phyloP scores from a whole-genome alignment of 2,329 filamentous ascomycete species.

The Alternaria incomplexa region DNA sequence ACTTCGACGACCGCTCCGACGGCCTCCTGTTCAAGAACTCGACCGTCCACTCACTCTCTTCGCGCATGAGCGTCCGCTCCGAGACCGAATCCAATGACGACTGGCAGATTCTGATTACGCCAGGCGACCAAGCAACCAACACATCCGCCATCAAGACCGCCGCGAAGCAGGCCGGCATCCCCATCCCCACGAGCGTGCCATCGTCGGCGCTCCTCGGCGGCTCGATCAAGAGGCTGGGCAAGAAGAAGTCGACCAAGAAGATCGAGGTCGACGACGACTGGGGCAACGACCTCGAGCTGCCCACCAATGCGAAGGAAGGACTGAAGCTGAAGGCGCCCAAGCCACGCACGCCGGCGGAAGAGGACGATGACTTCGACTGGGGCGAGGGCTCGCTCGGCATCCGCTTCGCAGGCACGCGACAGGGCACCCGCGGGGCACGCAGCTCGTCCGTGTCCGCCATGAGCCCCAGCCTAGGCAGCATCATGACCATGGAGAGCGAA shows the following conservation, averaged over 20 bases:
- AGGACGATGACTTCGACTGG: slow-evolving; percentile 89
- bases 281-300: slow-evolving; percentile 58
- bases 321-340: slow-evolving; percentile 52
- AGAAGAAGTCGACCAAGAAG: slow-evolving; percentile 53
- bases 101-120: slow-evolving; percentile 83
- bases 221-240: slow-evolving; percentile 87
- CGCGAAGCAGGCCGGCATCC: slow-evolving; percentile 88
- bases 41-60: slow-evolving; percentile 76
- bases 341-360: slow-evolving; percentile 53
- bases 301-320: slow-evolving; percentile 40
- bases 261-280: slow-evolving; percentile 58
- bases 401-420: slow-evolving; percentile 82
- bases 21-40: slow-evolving; percentile 77
- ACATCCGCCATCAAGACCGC: slow-evolving; percentile 80
- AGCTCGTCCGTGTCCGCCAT: slow-evolving; percentile 88
- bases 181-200: slow-evolving; percentile 84
- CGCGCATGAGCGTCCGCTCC: slow-evolving; percentile 81
- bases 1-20: slow-evolving; percentile 50
- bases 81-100: slow-evolving; percentile 82
- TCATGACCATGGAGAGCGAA: slow-evolving; percentile 88
- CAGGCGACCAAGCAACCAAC: slow-evolving; percentile 83
- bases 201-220: slow-evolving; percentile 89
- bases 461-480: slow-evolving; percentile 91
- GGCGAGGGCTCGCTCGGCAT: slow-evolving; percentile 92
- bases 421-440: slow-evolving; percentile 78